A percentile compares a stretch with the other conserved stretches of the same genome.
phyloP scores from a whole-genome alignment of 2,329 filamentous ascomycete genomes.

The Diaporthe citriasiana region DNA sequence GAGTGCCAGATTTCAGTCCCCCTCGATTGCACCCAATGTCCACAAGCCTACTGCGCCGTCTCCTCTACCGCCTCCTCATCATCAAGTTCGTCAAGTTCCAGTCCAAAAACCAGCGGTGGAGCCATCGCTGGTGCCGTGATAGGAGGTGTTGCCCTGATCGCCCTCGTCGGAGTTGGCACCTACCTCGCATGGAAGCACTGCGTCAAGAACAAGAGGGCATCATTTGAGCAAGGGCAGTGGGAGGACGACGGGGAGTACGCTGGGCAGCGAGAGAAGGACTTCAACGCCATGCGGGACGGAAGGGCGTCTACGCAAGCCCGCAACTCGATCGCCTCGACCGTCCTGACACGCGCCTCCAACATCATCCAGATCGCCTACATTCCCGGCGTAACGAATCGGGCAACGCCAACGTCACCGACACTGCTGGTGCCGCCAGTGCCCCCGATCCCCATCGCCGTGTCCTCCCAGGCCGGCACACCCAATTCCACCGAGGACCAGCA shows the following conservation, averaged over 20 bases:
- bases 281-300: slow-evolving; percentile 68
- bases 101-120: slow-evolving; percentile 74
- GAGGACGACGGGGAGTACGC: slow-evolving; percentile 69
- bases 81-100: slow-evolving; percentile 51
- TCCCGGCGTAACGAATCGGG: slow-evolving; percentile 94
- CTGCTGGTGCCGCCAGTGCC: slow-evolving; percentile 92
- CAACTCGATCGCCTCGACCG: slow-evolving; percentile 92
- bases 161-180: slow-evolving; percentile 76
- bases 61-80: slow-evolving; percentile 44
- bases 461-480: slow-evolving; percentile 70
- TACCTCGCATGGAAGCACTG: slow-evolving; percentile 91
- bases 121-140: slow-evolving; percentile 94
- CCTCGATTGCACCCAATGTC: slow-evolving; percentile 62
- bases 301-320: slow-evolving; percentile 88
- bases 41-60: slow-evolving; percentile 61
- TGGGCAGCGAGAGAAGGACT: slow-evolving; percentile 65
- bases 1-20: slow-evolving; percentile 63
- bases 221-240: slow-evolving; percentile 67
- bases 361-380: slow-evolving; percentile 99
- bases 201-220: slow-evolving; percentile 82
- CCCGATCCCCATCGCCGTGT: slow-evolving; percentile 81
- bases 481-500: slow-evolving; percentile 80
- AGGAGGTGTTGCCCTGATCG: slow-evolving; percentile 83
- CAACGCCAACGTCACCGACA: slow-evolving; percentile 84
- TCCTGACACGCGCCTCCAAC: slow-evolving; percentile 95